Evolutionary conservation across 2,329 filamentous ascomycete species (phyloP).

Genomic region (Phaeosphaeria sp.): DNA sequence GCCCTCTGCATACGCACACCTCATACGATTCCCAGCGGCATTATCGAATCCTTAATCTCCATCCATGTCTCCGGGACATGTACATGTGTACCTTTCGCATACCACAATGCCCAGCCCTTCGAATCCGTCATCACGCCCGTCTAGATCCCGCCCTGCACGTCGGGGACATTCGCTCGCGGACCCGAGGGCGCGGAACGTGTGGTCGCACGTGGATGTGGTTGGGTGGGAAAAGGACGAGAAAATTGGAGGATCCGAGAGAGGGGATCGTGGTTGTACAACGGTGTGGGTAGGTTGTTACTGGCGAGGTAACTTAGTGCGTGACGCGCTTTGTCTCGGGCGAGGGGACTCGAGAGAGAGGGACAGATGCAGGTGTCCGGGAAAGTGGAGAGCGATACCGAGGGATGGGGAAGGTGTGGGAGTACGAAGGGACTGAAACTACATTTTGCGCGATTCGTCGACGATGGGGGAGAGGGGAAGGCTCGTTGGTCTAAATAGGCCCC

Average conservation of each 20-base stretch:
- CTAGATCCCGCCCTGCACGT: conserved; percentile 2
- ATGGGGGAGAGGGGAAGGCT: not conserved
- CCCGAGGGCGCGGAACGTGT: not conserved
- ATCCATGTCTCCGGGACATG: not conserved
- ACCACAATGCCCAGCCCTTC: too few species aligned
- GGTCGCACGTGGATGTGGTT: not conserved
- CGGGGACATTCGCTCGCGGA: not conserved
- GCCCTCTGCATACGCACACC: too few species aligned
- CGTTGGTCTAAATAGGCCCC: not conserved
- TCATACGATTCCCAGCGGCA: too few species aligned
- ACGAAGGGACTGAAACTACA: not conserved
- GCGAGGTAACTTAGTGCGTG: too few species aligned
- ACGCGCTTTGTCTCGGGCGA: not conserved
- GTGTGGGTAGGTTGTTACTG: too few species aligned
- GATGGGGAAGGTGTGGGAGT: not conserved
- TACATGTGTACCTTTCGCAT: too few species aligned
- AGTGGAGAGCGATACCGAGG: conserved; percentile 1
- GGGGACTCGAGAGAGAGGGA: not conserved
- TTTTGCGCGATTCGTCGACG: not conserved
- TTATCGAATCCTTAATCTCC: not conserved
- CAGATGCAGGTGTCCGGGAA: not conserved
- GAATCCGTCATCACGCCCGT: too few species aligned
- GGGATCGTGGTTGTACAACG: not conserved
- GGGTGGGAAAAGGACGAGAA: not conserved
- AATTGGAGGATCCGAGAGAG: not conserved